Evolutionary conservation across 2,329 filamentous ascomycete genomes (phyloP).

Genomic region (Orbilia quercus): DNA sequence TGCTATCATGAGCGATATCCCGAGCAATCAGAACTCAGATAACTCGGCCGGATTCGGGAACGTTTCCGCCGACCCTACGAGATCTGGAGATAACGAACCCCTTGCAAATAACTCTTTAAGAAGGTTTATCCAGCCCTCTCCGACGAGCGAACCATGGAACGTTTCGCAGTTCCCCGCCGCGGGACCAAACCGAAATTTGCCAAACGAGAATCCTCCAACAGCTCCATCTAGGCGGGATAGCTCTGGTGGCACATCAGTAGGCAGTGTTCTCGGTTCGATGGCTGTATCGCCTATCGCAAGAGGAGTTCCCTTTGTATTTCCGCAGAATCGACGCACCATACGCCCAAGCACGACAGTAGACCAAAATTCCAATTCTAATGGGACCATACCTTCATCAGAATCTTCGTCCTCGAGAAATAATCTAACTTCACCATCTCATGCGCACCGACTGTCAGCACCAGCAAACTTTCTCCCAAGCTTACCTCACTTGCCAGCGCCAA

Average conservation of each 20-base stretch:
- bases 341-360: constrained; percentile 31
- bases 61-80: constrained; percentile 8
- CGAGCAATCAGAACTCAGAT: constrained; percentile 39
- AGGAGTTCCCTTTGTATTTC: constrained; percentile 25
- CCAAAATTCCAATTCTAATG: constrained; percentile 20
- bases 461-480: constrained; percentile 40
- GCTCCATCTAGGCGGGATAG: constrained; percentile 27
- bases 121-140: constrained; percentile 20
- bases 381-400: constrained; percentile 17
- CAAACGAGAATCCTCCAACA: constrained; percentile 19
- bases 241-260: constrained; percentile 10
- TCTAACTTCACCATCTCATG: constrained; percentile 24
- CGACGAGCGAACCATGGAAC: constrained; percentile 44
- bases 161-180: constrained; percentile 27
- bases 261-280: constrained; percentile 16
- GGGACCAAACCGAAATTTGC: constrained; percentile 26
- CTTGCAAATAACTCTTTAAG: constrained; percentile 21
- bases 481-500: constrained; percentile 44
- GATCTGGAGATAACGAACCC: constrained; percentile 3
- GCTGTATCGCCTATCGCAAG: constrained; percentile 23
- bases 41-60: constrained; percentile 19
- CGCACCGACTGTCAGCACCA: constrained; percentile 34
- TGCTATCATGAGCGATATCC: constrained; percentile 51
- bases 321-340: constrained; percentile 28
- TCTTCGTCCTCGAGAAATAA: constrained; percentile 20